Base-by-base conservation (phyloP, 2,329 filamentous ascomycete species). In the Talaromyces amestolkiae region DNA sequence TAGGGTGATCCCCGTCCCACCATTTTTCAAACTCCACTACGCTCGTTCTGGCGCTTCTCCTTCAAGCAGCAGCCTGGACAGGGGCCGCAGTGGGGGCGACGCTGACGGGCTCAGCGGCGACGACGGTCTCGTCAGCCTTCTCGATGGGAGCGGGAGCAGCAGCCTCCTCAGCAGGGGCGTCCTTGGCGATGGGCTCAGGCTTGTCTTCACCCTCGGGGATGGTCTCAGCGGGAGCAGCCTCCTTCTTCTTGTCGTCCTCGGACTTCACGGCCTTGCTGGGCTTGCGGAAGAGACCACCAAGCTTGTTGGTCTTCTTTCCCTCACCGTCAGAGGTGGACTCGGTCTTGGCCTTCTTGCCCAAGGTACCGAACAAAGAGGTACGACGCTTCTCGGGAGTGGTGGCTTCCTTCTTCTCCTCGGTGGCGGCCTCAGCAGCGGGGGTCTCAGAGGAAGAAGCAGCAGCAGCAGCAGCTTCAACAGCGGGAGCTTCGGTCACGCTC, bases 301-400 rank as follows among this genome's bases (percentile, higher is more conserved):
- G 77, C 73, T 81, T 80, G 71, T 76, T 77, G 73, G 78, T 77
- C 76, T 82, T 81, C 76, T 82, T 81, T 66, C 75, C 69, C 71
- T 82, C 80, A 49, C 74, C 78, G 67, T 84, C 83, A 43, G 79
- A 76, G 68, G 75, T 78, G 69, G 81, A 79, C 71, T 84, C 83
- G 11, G 78, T 76, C 77, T 81, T 81, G 75, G 80, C 77, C 74
- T 84, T 83, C 79, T 84, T 84, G 66, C 81, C 80, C 65, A 85
- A 80, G 75, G 79, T 83, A 69, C 81, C 81, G 74, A 86, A 86
- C 74, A 81, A 80, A 72, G 83, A 86, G 72, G 79, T 81, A 73
- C 79, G 82, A 69, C 81, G 82, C 77, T 83, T 56, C 37, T 72
- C 71, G 39, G 66, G 68, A 9, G 67, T 65, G 49, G 70, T 66